These are phyloP conservation scores for Axilococcus clingmanii DNA, from an alignment of 139 green algal species.

Conservation along the genomic window DNA sequence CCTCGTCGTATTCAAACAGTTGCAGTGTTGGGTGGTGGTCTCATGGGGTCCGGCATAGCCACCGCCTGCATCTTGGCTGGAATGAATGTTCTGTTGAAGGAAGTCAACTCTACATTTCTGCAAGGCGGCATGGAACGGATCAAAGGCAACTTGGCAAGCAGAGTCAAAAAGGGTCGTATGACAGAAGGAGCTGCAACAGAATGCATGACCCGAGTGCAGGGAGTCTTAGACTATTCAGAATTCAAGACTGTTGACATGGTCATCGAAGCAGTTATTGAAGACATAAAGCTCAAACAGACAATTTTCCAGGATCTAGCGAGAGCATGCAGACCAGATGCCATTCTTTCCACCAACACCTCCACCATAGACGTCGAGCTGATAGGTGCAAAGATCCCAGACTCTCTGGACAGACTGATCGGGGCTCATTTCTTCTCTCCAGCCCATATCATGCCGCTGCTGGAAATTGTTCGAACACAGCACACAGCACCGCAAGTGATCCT, in stretches of 20 bases:
- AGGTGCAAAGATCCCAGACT: conserved; percentile 34
- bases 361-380: conserved; percentile 96
- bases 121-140: conserved; percentile 79
- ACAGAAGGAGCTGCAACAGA: conserved; percentile 39
- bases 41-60: conserved; percentile 96
- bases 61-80: conserved; percentile 72
- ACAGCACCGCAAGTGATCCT: conserved; percentile 82
- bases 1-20: conserved; percentile 63
- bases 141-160: conserved; percentile 71
- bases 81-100: conserved; percentile 86
- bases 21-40: conserved; percentile 88
- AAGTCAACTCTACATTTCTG: conserved; percentile 96
- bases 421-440: conserved; percentile 94
- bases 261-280: conserved; percentile 96
- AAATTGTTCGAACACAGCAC: conserved; percentile 86
- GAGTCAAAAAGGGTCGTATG: conserved; percentile 90
- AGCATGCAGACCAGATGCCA: conserved; percentile 60
- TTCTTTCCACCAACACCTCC: conserved; percentile 96
- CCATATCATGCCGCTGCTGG: conserved; percentile 98
- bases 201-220: conserved; percentile 48
- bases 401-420: conserved; percentile 75
- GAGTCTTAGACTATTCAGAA: conserved; percentile 66
- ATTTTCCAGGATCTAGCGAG: conserved; percentile 77
- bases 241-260: conserved; percentile 89
- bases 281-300: conserved; percentile 87